Evolutionary conservation across 305 asterid species (phyloP).

Genomic region (Withania somnifera): DNA sequence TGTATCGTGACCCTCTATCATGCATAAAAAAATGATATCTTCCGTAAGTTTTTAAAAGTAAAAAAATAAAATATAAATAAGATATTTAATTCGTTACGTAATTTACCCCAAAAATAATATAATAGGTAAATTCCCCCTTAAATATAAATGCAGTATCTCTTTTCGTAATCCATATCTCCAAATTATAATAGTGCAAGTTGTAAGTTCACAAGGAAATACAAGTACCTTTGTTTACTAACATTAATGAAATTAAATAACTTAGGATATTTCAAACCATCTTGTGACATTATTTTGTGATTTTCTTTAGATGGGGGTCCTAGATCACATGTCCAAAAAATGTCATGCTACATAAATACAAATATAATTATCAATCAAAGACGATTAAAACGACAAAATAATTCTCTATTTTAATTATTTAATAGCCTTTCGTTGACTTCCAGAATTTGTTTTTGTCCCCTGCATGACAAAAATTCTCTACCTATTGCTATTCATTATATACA

Average conservation of each 20-base stretch:
- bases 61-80: too few species aligned
- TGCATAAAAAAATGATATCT: too few species aligned
- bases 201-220: neutral
- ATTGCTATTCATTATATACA: neutral
- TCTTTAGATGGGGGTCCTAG: neutral
- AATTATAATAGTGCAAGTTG: neutral
- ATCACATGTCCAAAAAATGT: neutral
- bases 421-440: neutral
- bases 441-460: neutral
- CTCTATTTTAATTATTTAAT: neutral
- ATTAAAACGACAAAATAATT: neutral
- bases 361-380: neutral
- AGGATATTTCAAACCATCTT: neutral
- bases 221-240: neutral
- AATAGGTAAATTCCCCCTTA: too few species aligned
- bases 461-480: neutral
- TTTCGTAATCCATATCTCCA: too few species aligned
- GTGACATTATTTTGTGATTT: neutral
- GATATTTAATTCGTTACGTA: too few species aligned
- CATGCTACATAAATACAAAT: neutral
- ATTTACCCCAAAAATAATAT: too few species aligned
- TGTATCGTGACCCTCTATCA: too few species aligned
- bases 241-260: neutral
- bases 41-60: too few species aligned
- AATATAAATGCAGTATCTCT: too few species aligned